Evolutionary conservation across 495 filamentous ascomycete genomes (phyloP).

Genomic region (Xylaria nigripes): DNA sequence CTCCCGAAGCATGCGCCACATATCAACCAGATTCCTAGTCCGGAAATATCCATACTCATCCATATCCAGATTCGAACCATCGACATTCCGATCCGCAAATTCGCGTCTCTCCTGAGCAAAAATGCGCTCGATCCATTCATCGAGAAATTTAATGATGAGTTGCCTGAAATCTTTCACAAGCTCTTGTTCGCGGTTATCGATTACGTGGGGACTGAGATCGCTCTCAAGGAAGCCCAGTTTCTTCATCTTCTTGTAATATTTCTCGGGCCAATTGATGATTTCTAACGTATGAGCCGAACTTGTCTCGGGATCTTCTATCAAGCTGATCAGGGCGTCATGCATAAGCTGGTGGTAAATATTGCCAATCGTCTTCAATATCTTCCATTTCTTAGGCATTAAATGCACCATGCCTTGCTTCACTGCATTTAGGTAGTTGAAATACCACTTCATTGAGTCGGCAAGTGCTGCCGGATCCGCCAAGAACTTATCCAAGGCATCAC

Average conservation of each 20-base stretch:
- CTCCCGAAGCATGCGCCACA: conserved; percentile 96
- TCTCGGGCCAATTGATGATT: conserved; percentile 90
- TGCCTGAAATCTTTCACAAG: conserved; percentile 87
- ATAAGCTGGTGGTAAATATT: conserved; percentile 87
- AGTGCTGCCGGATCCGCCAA: conserved; percentile 71
- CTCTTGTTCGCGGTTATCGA: conserved; percentile 81
- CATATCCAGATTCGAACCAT: conserved; percentile 65
- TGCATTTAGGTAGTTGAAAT: conserved; percentile 91
- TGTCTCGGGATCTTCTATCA: conserved; percentile 73
- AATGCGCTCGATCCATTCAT: conserved; percentile 96
- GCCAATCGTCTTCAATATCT: conserved; percentile 82
- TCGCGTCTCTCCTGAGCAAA: conserved; percentile 67
- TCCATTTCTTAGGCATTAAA: conserved; percentile 95
- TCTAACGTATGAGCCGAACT: conserved; percentile 71
- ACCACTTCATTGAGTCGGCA: conserved; percentile 85
- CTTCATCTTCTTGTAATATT: conserved; percentile 92
- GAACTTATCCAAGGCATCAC: conserved; percentile 65
- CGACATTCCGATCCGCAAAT: conserved; percentile 66
- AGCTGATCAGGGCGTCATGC: conserved; percentile 79
- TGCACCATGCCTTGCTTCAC: conserved; percentile 82
- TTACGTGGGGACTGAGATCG: conserved; percentile 69
- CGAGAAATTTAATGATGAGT: conserved; percentile 88
- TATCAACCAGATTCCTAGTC: conserved; percentile 78
- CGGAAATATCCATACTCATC: conserved; percentile 83
- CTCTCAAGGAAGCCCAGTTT: conserved; percentile 70